Evolutionary conservation across 768 basidiomycete species (phyloP).

Genomic region (Clitopilus hobsonii): DNA sequence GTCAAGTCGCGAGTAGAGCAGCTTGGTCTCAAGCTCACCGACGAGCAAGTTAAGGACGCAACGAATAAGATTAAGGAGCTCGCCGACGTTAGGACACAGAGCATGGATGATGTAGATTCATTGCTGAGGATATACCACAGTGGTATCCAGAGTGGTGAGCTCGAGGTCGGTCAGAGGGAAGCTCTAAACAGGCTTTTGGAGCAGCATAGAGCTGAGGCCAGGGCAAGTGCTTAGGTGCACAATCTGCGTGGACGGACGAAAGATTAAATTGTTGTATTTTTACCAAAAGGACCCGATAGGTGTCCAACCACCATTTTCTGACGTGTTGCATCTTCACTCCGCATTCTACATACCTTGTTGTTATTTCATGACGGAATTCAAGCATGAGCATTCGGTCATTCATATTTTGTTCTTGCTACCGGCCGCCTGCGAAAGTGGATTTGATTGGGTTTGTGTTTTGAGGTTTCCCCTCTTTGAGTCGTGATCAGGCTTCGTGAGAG

Average conservation of each 20-base stretch:
- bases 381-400: too few species aligned
- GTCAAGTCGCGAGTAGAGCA: constrained; percentile 99
- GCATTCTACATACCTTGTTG: background rate
- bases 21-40: constrained; percentile 81
- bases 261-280: background rate
- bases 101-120: constrained; percentile 98
- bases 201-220: constrained; percentile 50
- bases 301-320: too few species aligned
- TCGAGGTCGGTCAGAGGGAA: constrained; percentile 91
- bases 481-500: too few species aligned
- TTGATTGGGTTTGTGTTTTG: too few species aligned
- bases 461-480: too few species aligned
- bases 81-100: constrained; percentile 96
- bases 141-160: constrained; percentile 86
- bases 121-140: constrained; percentile 95
- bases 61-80: constrained; percentile 99
- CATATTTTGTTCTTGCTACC: too few species aligned
- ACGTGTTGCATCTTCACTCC: too few species aligned
- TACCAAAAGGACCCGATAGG: background rate
- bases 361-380: background rate
- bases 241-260: background rate
- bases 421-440: too few species aligned
- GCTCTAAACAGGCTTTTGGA: constrained; percentile 83
- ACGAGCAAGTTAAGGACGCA: constrained; percentile 96
- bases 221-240: background rate